Evolutionary conservation across 1,139 yeast species (phyloP), one percentile per base, ranked within the genome.

Genomic region (Zygosaccharomyces sapae): DNA sequence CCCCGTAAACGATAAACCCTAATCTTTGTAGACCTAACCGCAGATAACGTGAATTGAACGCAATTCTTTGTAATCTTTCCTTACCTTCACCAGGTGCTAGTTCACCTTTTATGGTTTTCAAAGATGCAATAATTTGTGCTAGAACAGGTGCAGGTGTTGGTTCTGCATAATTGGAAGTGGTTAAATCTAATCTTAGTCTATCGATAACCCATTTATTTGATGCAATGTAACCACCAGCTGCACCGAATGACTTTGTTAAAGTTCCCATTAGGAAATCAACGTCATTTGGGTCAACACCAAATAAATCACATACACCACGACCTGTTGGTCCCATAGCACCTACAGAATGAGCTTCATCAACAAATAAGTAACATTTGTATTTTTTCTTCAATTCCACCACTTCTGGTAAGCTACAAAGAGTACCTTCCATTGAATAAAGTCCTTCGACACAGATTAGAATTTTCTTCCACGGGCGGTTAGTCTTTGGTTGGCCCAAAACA

Each of bases 301-400:
- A 92, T 69, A 87, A 87, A 66, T 94, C 97, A 70, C 97, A 90
- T 33, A 92, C 84, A 63, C 99, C 99, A 62, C 87, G 81, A 44
- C 98, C 98, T 43, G 71, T 70, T 36, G 95, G 94, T 27, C 99
- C 99, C 69, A 92, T 77, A 6, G 98, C 98, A 62, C 99, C 99
- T 62, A 94, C 85, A 3, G 97, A 90, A 67, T 92, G 99, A 16
- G 98, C 98, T 69, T 92, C 99, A 66, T 92, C 99, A 52, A 94
- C 86, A 64, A 86, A 92, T 50, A 92, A 71, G 64, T 87, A 87
- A 63, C 92, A 86, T 64, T 89, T 89, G 72, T 94, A 92, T 66
- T 86, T 86, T 44, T 87, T 79, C 61, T 86, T 85, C 56, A 92
- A 72, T 58, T 79, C 84, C 36, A 92, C 75, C 45, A 92, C 66